Evolutionary conservation across 2,329 filamentous ascomycete species (phyloP), one percentile per base, ranked within the genome.

Genomic region (Phyllosticta paracitricarpa): DNA sequence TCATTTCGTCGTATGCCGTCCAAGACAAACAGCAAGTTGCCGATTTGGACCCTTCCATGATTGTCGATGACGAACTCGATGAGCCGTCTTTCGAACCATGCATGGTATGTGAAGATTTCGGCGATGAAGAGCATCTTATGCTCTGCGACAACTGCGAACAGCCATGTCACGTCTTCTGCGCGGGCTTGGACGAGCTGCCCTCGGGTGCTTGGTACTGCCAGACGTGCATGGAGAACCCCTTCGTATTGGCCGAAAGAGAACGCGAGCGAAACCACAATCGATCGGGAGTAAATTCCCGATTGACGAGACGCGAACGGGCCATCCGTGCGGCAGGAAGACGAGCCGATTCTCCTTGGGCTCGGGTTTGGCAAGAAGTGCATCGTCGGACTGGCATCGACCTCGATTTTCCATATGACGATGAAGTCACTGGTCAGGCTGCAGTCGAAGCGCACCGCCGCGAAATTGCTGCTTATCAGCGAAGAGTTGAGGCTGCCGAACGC

Each of bases 111-210:
- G 87, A 88, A 65, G 83, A 85, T 57, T 81, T 86, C 66, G 91
- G 94, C 66, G 85, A 93, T 67, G 89, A 94, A 73, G 89, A 95
- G 65, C 81, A 91, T 19, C 82, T 96, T 58, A 85, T 97, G 66
- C 84, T 96, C 63, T 99, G 94, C 76, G 91, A 97, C 73, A 87
- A 86, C 69, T 99, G 94, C 78, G 88, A 96, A 78, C 86, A 87
- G 35, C 84, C 89, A 53, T 96, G 93, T 69, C 94, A 99, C 74
- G 91, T 91, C 56, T 89, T 95, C 73, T 99, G 94, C 74, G 84
- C 96, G 64, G 92, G 89, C 35, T 82, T 96, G 57, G 87, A 92
- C 63, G 77, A 81, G 59, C 84, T 96, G 61, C 91, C 92, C 24
- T 77, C 81, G 30, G 89, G 89, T 28, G 80, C 86, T 65, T 99